Conservation (phyloP, 208 protist species). For the Trypanosoma caninum region DNA sequence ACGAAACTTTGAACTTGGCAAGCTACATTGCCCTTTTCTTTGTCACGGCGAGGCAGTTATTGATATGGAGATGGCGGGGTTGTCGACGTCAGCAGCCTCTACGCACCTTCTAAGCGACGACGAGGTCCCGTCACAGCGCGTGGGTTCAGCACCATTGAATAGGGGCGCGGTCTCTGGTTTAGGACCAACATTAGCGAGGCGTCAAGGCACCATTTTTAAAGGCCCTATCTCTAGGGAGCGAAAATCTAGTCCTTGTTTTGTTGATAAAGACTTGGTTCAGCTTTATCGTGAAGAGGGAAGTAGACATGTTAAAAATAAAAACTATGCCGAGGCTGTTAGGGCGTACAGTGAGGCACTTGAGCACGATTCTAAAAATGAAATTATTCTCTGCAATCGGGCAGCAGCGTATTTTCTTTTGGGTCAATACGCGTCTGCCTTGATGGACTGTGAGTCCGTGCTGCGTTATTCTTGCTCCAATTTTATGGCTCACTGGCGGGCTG, state of each 20-base stretch:
- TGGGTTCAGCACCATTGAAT: background rate
- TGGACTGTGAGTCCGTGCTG: constrained; percentile 64
- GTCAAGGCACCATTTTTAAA: too few species aligned
- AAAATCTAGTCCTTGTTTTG: background rate
- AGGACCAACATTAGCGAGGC: too few species aligned
- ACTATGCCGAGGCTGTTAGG: constrained; percentile 49
- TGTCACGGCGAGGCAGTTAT: constrained; percentile 2
- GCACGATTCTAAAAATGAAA: constrained; percentile 37
- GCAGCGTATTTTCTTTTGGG: constrained; percentile 61
- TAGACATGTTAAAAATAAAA: constrained; percentile 33
- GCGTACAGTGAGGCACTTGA: constrained; percentile 72
- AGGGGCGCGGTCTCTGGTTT: too few species aligned
- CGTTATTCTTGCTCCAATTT: constrained; percentile 37
- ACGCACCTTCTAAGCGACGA: background rate
- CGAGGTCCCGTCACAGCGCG: too few species aligned
- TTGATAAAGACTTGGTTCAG: background rate
- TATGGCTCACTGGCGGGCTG: constrained; percentile 71
- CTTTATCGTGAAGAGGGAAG: constrained; percentile 62
- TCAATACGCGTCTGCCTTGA: constrained; percentile 53
- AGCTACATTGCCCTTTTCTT: background rate
- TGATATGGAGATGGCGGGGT: constrained; percentile 8
- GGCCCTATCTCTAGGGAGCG: background rate
- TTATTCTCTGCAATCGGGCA: constrained; percentile 70
- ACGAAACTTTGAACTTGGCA: background rate
- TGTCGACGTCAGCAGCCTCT: background rate